Base-by-base conservation (phyloP, 2,329 filamentous ascomycete genomes). In the Aspergillus oerlinghausenensis region DNA sequence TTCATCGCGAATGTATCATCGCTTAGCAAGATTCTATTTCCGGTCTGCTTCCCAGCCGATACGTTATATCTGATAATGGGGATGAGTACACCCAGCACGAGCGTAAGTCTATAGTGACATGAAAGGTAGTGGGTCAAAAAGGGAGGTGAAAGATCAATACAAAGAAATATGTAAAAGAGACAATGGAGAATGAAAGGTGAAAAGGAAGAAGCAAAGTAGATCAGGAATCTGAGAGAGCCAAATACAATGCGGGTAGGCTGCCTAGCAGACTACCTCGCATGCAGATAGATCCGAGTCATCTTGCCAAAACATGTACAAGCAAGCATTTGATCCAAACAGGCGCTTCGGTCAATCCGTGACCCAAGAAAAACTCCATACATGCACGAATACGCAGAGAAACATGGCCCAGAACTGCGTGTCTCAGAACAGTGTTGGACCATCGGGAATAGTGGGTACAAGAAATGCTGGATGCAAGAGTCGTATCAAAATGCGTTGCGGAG, bases 271-370 rank as follows among this genome's bases (percentile, higher is more conserved):
- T 55, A 52, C 55, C 59, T 56, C 55, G 56, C 51, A 40, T 55
- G 57, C 55, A 65, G 53, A 63, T 60, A 48, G 53, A 40, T 45
- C 21, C n/a, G 26, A 54, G 52, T 56, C 51, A 67, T 61, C 55
- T 62, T 58, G 57, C 57, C 63, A 61, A 65, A 63, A 63, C 55
- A 65, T 65, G 62, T 65, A 63, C 62, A 65, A 62, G 57, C 50
- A 62, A 55, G 54, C 60, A 60, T 42, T 51, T 57, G 60, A 59
- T 59, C 49, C 48, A 56, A 49, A 54, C 54, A 60, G 64, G 61
- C 62, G 55, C 56, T 62, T 51, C 55, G 52, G 58, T 62, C 49
- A 64, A 67, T 63, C 60, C 65, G 56, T 58, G 55, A 59, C 48
- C 59, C 62, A 57, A 56, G 45, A 52, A 49, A 52, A 65, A 65